phyloP scores from a whole-genome alignment of 1,284 basidiomycete species.

The Puccinia triticina region DNA sequence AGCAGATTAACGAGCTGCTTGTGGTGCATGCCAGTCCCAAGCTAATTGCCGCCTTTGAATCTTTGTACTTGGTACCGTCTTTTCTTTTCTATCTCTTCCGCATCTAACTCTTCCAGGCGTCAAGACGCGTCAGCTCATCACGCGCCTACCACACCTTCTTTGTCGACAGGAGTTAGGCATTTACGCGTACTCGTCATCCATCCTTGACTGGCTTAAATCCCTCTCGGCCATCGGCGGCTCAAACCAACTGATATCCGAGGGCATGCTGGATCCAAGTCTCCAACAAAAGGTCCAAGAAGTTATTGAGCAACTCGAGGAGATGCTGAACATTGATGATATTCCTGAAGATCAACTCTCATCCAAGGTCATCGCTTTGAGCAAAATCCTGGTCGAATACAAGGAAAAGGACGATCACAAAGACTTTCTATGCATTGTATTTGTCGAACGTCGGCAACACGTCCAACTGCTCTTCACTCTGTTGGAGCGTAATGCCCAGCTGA shows the following conservation, averaged over 20 bases:
- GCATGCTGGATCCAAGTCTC: slow-evolving; percentile 29
- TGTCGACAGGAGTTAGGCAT: slow-evolving; percentile 35
- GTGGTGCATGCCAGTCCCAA: slow-evolving; percentile 31
- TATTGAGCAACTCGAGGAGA: slow-evolving; percentile 3
- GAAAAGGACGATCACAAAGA: slow-evolving; percentile 60
- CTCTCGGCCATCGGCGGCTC: slow-evolving; percentile 19
- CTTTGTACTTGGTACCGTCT: slow-evolving; percentile 4
- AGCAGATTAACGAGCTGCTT: slow-evolving; percentile 22
- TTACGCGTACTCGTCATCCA: slow-evolving; percentile 39
- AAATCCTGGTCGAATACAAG: slow-evolving; percentile 66
- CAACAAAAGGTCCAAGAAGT: slow-evolving; percentile 5
- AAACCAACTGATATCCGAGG: slow-evolving; percentile 1
- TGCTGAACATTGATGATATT: slow-evolving; percentile 23
- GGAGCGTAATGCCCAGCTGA: slow-evolving; percentile 66
- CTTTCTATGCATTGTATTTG: slow-evolving; percentile 80
- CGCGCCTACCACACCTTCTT: not conserved
- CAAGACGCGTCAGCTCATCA: not conserved
- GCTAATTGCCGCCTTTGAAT: slow-evolving; percentile 8
- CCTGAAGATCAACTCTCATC: slow-evolving; percentile 65
- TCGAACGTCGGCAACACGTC: slow-evolving; percentile 77
- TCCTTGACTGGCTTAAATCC: slow-evolving; percentile 53
- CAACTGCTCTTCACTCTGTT: slow-evolving; percentile 71
- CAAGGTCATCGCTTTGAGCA: slow-evolving; percentile 69
- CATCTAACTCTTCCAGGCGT: not conserved
- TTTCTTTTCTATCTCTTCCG: not conserved